Base-by-base conservation (phyloP, 331 rosid genomes). In the Malus hybrid region DNA sequence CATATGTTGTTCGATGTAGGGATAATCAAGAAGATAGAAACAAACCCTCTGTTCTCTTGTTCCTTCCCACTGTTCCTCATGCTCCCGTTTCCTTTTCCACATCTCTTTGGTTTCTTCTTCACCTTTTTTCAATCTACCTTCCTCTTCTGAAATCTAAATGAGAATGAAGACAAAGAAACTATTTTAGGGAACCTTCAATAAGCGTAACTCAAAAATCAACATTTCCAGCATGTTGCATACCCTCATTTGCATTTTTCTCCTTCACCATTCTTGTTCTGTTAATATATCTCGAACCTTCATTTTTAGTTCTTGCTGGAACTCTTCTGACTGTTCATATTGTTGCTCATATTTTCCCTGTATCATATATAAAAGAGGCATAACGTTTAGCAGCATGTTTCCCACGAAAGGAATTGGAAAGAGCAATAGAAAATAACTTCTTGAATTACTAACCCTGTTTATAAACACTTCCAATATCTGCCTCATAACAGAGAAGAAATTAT, bases 31-130 rank as follows among this genome's bases (percentile, higher is more conserved):
- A 82, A 73, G 75, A 76, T 5, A 76, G 84, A 85, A 76, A 80
- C 97, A 79, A 83, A 95, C 97, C 90, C 99, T 81, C 65, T 92
- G 28, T 76, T 95, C 99, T 86, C 99, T 87, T 63, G 97, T 95
- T 84, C 97, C 97, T 89, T 95, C 99, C 99, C 99, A 95, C 76
- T 92, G 90, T 84, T 93, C 99, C 84, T 95, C 97, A 63, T 92
- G 97, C 70, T 95, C 97, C 39, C 97, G 97, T 88, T 92, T 95
- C 85, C 93, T 90, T 82, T 95, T 95, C 99, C 96, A 95, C 96
- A 95, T 89, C 85, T 95, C 99, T 79, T 92, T 95, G 62, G 88
- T 86, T 78, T 95, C 97, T 85, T 92, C 99, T 84, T 92, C 99
- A 19, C 89, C 97, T 80, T 83, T 90, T 86, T 95, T 95, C 86